phyloP scores from a whole-genome alignment of 2,329 filamentous ascomycete genomes.

The Scedosporium boydii region DNA sequence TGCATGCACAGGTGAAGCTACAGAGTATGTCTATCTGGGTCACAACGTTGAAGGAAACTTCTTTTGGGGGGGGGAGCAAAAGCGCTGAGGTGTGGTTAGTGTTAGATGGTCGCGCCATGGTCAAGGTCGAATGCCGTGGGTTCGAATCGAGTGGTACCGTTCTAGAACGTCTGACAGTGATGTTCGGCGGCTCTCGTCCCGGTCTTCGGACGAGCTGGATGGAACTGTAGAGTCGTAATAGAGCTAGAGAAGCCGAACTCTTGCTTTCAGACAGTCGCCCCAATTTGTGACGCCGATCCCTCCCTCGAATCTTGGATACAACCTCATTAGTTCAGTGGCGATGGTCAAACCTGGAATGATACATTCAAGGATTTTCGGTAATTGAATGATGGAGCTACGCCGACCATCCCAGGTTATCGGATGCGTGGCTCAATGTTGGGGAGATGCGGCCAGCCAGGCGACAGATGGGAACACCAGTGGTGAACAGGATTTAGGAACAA shows the following conservation, averaged over 20 bases:
- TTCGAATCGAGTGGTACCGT: background rate
- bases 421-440: background rate
- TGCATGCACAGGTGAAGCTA: background rate
- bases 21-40: background rate
- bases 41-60: background rate
- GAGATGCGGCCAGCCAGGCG: too few species aligned
- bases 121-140: background rate
- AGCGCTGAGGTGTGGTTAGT: background rate
- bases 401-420: background rate
- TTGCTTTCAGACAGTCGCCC: background rate
- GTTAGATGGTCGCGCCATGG: background rate
- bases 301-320: background rate
- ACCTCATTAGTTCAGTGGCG: background rate
- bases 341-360: background rate
- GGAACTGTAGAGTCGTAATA: background rate
- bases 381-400: background rate
- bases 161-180: background rate
- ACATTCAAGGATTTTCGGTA: background rate
- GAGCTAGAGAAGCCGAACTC: background rate
- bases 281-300: background rate
- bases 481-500: background rate
- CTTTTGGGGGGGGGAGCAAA: background rate
- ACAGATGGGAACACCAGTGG: too few species aligned
- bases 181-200: background rate
- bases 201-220: background rate